Conservation (phyloP, 2,329 filamentous ascomycete species). For the Lachnellula arida region DNA sequence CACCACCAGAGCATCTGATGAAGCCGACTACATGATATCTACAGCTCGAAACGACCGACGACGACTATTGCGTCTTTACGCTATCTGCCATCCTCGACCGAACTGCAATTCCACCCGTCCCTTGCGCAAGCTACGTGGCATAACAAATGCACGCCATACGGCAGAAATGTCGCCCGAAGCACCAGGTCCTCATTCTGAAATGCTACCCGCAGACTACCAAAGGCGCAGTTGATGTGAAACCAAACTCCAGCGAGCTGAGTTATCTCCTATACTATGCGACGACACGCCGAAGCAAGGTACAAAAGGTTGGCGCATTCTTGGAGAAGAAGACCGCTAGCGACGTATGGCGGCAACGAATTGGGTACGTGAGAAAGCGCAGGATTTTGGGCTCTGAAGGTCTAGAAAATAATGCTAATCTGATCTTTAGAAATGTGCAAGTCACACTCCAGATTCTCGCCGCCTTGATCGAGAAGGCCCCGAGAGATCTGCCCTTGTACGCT, state of each 20-base stretch:
- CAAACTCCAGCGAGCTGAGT: constrained; percentile 93
- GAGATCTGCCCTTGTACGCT: constrained; percentile 86
- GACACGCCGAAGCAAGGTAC: constrained; percentile 88
- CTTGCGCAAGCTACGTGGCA: background rate
- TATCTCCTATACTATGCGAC: constrained; percentile 97
- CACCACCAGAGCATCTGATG: background rate
- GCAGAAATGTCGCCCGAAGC: constrained; percentile 79
- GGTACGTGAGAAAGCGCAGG: constrained; percentile 52
- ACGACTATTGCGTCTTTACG: background rate
- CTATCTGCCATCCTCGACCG: background rate
- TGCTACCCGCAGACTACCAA: constrained; percentile 94
- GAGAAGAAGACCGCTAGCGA: constrained; percentile 92
- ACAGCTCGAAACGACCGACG: background rate
- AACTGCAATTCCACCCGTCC: background rate
- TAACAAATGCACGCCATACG: constrained; percentile 58
- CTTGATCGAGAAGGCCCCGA: constrained; percentile 86
- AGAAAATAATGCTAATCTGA: constrained; percentile 14
- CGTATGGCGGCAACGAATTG: constrained; percentile 82
- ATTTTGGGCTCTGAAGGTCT: background rate
- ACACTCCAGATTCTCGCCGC: constrained; percentile 89
- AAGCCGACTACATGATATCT: background rate
- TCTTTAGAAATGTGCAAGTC: constrained; percentile 77
- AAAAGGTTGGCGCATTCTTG: constrained; percentile 91
- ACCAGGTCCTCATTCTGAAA: constrained; percentile 92
- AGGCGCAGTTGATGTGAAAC: constrained; percentile 86